phyloP scores from a whole-genome alignment of 208 protist genomes.

The Crithidia mellificae region DNA sequence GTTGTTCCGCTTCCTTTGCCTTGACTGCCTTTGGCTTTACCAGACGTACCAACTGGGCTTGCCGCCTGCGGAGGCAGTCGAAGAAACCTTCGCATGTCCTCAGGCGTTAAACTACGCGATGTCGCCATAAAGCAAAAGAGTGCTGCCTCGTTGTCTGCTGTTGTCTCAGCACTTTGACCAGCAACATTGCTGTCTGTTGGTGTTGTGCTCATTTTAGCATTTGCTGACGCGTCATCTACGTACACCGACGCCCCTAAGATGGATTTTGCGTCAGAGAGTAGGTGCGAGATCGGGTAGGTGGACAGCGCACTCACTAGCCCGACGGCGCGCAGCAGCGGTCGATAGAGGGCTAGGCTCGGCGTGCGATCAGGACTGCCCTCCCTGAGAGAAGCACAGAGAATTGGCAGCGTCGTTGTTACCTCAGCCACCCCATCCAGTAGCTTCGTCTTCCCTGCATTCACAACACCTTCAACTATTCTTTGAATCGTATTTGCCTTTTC shows the following conservation, averaged over 20 bases:
- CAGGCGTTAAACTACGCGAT: conserved; percentile 44
- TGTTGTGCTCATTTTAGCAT: too few species aligned
- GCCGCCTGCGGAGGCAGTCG: conserved; percentile 21
- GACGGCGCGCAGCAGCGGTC: conserved; percentile 40
- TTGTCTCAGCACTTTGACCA: background rate
- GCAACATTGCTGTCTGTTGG: background rate
- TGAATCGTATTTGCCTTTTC: conserved; percentile 33
- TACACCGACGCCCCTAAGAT: conserved; percentile 29
- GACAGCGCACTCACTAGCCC: conserved; percentile 40
- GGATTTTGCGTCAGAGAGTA: conserved; percentile 40
- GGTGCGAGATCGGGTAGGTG: conserved; percentile 61
- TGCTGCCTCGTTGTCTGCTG: conserved; percentile 31
- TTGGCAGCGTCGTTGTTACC: conserved; percentile 66
- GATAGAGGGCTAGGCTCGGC: conserved; percentile 57
- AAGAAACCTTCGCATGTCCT: conserved; percentile 48
- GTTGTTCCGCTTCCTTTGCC: conserved; percentile 2
- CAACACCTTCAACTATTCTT: conserved; percentile 4
- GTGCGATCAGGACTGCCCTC: conserved; percentile 43
- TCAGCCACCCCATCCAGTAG: conserved; percentile 32
- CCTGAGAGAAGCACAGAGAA: conserved; percentile 68
- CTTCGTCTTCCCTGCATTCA: conserved; percentile 25
- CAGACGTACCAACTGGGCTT: background rate
- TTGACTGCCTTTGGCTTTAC: background rate
- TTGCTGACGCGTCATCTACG: conserved; percentile 2
- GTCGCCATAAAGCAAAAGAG: conserved; percentile 54